Conservation (phyloP, 176 grass and related monocot species). For the maize (Zea mays) region DNA sequence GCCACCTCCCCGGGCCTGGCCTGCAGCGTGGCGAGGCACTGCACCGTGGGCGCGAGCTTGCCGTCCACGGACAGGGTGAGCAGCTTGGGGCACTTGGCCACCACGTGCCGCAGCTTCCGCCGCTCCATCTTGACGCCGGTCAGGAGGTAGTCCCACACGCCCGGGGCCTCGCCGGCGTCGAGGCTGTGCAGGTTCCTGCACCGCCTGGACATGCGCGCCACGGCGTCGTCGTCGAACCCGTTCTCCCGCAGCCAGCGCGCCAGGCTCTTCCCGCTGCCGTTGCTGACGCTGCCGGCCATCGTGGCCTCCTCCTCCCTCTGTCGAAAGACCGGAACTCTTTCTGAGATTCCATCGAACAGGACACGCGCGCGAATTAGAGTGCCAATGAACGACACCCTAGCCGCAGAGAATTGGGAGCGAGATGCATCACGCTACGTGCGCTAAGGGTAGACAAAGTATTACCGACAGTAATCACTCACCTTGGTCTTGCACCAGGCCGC, state of each 20-base stretch:
- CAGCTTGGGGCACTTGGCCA: constrained; percentile 90
- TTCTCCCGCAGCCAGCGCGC: constrained; percentile 70
- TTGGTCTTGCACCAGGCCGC: too few relatives aligned
- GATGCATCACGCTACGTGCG: too few relatives aligned
- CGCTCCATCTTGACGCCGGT: constrained; percentile 64
- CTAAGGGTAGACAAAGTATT: too few relatives aligned
- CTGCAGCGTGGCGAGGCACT: constrained; percentile 71
- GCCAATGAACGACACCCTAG: too few relatives aligned
- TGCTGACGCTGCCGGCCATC: constrained; percentile 43
- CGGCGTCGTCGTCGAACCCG: constrained; percentile 67
- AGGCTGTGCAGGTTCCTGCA: constrained; percentile 61
- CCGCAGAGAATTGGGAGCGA: too few relatives aligned
- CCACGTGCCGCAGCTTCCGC: constrained; percentile 74
- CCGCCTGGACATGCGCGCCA: constrained; percentile 60
- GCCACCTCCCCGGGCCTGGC: constrained; percentile 78
- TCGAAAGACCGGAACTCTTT: neutral
- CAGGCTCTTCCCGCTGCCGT: constrained; percentile 46
- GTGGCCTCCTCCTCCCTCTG: neutral
- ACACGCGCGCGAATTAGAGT: neutral
- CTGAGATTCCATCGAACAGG: constrained; percentile 39
- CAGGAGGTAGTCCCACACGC: constrained; percentile 79
- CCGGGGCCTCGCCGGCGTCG: constrained; percentile 53
- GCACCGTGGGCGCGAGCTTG: constrained; percentile 82
- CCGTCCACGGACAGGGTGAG: constrained; percentile 66
- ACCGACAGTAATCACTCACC: too few relatives aligned